These are phyloP conservation scores for Lonicera japonica DNA, from an alignment of 129 eudicot species.

Conservation along the genomic window DNA sequence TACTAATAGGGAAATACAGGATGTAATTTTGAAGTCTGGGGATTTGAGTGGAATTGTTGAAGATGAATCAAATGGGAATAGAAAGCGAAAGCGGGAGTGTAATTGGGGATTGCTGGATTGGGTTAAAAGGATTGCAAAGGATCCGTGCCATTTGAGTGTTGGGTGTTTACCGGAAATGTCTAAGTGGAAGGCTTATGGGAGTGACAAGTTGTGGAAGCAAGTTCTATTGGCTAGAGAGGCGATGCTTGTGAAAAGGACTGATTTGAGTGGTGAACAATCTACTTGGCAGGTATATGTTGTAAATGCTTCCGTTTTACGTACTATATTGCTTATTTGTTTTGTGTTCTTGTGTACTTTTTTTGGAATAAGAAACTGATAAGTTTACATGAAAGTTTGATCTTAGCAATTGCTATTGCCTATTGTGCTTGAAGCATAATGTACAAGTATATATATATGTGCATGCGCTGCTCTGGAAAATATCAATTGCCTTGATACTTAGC, in stretches of 20 bases:
- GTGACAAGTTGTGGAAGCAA: constrained; percentile 64
- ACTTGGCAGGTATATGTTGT: constrained; percentile 38
- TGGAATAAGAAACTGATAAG: too few relatives aligned
- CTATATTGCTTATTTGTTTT: neutral
- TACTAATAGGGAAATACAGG: constrained; percentile 16
- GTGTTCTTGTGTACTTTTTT: too few relatives aligned
- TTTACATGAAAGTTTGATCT: too few relatives aligned
- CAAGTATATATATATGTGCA: neutral
- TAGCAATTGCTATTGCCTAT: too few relatives aligned
- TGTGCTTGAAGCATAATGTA: too few relatives aligned
- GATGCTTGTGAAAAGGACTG: constrained; percentile 42
- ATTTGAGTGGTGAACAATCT: constrained; percentile 33
- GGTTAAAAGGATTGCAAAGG: constrained; percentile 48
- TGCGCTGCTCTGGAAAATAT: neutral
- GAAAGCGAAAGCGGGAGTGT: constrained; percentile 57
- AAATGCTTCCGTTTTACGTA: neutral
- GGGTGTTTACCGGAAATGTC: constrained; percentile 60
- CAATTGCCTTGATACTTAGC: too few relatives aligned
- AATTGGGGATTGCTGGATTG: constrained; percentile 41
- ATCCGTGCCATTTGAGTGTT: constrained; percentile 54
- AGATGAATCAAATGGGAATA: constrained; percentile 26
- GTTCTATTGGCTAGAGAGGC: constrained; percentile 54
- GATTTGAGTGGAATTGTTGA: constrained; percentile 26
- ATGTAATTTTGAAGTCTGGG: constrained; percentile 8
- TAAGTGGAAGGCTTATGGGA: constrained; percentile 63